Base-by-base conservation (phyloP, 2,329 filamentous ascomycete species). In the Fusarium mexicanum region DNA sequence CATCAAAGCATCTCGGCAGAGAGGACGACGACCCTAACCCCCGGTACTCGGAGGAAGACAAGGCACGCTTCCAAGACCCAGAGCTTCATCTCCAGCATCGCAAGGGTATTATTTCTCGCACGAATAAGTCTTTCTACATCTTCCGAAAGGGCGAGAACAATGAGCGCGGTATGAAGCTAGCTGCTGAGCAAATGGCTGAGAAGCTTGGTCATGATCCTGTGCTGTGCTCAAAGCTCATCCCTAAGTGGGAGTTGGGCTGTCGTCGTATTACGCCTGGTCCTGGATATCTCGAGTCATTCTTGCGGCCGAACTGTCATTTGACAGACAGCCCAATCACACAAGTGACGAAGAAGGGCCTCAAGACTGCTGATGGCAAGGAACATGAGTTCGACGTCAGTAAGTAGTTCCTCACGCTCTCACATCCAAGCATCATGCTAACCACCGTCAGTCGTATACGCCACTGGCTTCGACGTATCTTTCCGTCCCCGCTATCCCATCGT, bases 381-480 rank as follows among this genome's bases (percentile, higher is more conserved):
- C 72, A 77, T 22, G 64, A 76, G n/a, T 74, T 76, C 4, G 74
- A 76, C 46, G 74, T 75, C 26, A 62, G 74, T 76, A 53, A 73
- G 74, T 76, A 48, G 0, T 16, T 47, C 9, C 24, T 16, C 26
- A 8, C 8, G 4, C 8, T 3, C 13, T 22, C 24, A 12, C 26
- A 10, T 29, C 13, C 2, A 0, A 29, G 5, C 1, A 2, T 3
- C 8, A 29, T 38, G 18, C 57, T 51, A 68, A 35, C 20, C 10
- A 5, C n/a, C 12, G 0, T 0, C 11, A 76, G 74, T 91, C 29
- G 81, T 91, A 26, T 89, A 88, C 64, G 88, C 88, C 22, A 89
- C 87, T 0, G 87, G 88, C 5, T 90, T 89, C 70, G 85, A 89
- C 70, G 85, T 85, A 12, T 88, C 86, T 1, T 89, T 88, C 77